phyloP scores from a whole-genome alignment of 768 basidiomycete genomes.

The Obba rivulosa region DNA sequence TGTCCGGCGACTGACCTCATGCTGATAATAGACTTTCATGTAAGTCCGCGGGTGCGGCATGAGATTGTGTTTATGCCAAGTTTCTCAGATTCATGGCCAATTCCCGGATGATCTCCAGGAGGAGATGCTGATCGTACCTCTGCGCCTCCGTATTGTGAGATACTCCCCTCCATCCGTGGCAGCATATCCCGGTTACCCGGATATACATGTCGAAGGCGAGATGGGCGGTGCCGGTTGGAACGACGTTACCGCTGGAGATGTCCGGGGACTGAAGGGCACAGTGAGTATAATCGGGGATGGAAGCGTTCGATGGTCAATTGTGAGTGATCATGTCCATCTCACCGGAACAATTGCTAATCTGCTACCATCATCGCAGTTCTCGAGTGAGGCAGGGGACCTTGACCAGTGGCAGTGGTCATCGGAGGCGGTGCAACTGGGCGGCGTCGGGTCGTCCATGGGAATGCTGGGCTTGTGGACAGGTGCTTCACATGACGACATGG shows the following conservation, averaged over 20 bases:
- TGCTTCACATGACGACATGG: slow-evolving; percentile 36
- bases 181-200: slow-evolving; percentile 33
- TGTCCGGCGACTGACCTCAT: not conserved
- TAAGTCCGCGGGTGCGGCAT: not conserved
- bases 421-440: slow-evolving; percentile 55
- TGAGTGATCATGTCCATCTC: slow-evolving; percentile 18
- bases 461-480: slow-evolving; percentile 55
- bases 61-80: not conserved
- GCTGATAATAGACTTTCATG: slow-evolving; percentile 10
- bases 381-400: slow-evolving; percentile 13
- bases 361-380: slow-evolving; percentile 1
- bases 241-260: slow-evolving; percentile 21
- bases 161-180: slow-evolving; percentile 19
- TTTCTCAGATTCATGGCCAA: slow-evolving; percentile 2
- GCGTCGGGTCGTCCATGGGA: slow-evolving; percentile 46
- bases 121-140: slow-evolving; percentile 48
- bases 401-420: slow-evolving; percentile 41
- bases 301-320: slow-evolving; percentile 47
- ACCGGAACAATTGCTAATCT: not conserved
- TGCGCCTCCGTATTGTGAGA: slow-evolving; percentile 35
- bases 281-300: slow-evolving; percentile 47
- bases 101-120: slow-evolving; percentile 27
- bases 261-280: slow-evolving; percentile 34
- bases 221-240: slow-evolving; percentile 31
- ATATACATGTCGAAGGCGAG: slow-evolving; percentile 46